A percentile compares a stretch with the other conserved stretches of the same genome.
Evolutionary conservation across 2,329 filamentous ascomycete species (phyloP).

Genomic region (Colletotrichum cuscutae): DNA sequence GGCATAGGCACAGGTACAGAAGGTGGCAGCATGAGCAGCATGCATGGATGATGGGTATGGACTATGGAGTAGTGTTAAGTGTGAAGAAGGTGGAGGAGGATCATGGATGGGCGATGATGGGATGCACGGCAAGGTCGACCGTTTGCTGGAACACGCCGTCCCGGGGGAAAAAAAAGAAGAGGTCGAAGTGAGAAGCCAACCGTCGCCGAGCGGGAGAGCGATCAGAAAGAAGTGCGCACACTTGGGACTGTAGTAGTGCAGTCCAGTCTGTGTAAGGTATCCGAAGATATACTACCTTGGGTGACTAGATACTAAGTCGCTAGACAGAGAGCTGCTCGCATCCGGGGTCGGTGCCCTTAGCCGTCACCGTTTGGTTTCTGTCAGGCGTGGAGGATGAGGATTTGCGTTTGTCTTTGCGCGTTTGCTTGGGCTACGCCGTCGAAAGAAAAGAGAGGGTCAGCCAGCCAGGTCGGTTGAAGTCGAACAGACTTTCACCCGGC

Average conservation of each 20-base stretch:
- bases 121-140: conserved; percentile 1
- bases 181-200: background rate
- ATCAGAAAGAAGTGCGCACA: background rate
- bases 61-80: background rate
- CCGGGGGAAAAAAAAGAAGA: background rate
- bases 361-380: conserved; percentile 17
- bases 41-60: conserved; percentile 4
- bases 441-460: conserved; percentile 1
- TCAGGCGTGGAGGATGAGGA: conserved; percentile 20
- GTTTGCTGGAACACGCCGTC: conserved; percentile 34
- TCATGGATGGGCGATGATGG: conserved; percentile 4
- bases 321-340: background rate
- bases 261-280: background rate
- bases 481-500: conserved; percentile 16
- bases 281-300: no score
- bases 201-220: background rate
- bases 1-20: background rate
- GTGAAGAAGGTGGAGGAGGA: background rate
- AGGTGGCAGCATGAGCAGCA: background rate
- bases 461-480: background rate
- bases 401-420: conserved; percentile 31
- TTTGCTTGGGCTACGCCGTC: conserved; percentile 23
- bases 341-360: conserved; percentile 27
- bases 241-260: background rate
- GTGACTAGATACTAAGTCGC: no score